A percentile compares a stretch with the other conserved stretches of the same genome.
These are phyloP conservation scores for Aspergillus pseudoviridinutans DNA, from an alignment of 2,329 filamentous ascomycete genomes.

Conservation along the genomic window DNA sequence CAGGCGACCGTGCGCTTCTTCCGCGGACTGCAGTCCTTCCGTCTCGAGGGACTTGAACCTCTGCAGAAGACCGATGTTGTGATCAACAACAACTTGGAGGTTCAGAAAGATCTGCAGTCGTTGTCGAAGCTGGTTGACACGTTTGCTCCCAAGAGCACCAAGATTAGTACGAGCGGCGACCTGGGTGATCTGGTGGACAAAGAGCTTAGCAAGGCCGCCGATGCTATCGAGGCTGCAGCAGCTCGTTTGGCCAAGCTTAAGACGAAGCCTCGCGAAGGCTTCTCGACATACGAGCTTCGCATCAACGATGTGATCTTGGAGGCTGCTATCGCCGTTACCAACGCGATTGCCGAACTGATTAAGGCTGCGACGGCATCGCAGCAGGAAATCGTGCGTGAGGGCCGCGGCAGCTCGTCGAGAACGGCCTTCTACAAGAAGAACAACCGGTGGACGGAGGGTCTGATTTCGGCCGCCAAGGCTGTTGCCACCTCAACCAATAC, in stretches of 20 bases:
- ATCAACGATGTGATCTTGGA: conserved; percentile 95
- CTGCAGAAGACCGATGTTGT: conserved; percentile 95
- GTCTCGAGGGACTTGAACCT: conserved; percentile 83
- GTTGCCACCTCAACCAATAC: conserved; percentile 92
- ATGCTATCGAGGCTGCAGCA: conserved; percentile 89
- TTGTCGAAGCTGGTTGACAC: conserved; percentile 89
- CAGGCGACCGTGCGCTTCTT: conserved; percentile 90
- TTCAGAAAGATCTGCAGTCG: conserved; percentile 88
- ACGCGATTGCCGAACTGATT: conserved; percentile 89
- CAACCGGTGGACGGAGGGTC: conserved; percentile 96
- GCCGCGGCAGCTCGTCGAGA: conserved; percentile 77
- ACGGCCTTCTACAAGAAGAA: conserved; percentile 99
- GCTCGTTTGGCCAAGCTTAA: conserved; percentile 85
- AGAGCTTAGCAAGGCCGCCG: conserved; percentile 88
- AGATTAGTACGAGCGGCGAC: conserved; percentile 75
- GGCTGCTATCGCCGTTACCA: conserved; percentile 88
- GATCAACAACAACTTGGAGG: conserved; percentile 95
- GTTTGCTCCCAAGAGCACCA: conserved; percentile 82
- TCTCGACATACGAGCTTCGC: conserved; percentile 91
- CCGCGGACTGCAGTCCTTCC: conserved; percentile 87
- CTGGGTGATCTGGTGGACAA: conserved; percentile 88
- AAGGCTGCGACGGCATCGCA: conserved; percentile 90
- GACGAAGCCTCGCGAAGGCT: conserved; percentile 94
- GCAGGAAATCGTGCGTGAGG: conserved; percentile 93
- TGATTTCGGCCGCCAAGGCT: conserved; percentile 95